Evolutionary conservation across 2,329 filamentous ascomycete genomes (phyloP).

Genomic region (Didymella pinodella): DNA sequence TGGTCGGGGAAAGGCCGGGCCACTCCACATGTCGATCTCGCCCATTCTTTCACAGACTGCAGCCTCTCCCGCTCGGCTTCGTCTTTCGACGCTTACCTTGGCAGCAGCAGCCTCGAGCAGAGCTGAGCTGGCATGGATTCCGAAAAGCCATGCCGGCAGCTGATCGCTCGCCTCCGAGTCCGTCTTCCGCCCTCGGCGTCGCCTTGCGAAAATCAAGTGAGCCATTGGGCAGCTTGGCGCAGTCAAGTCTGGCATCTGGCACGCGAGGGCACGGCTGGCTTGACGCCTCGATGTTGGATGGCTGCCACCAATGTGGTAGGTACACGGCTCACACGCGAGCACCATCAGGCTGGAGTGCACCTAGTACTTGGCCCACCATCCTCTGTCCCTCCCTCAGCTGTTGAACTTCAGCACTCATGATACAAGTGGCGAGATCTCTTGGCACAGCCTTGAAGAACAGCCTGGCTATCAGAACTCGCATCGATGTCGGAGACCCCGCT

Average conservation of each 20-base stretch:
- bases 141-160: not conserved
- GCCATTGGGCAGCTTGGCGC: not conserved
- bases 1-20: not conserved
- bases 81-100: slow-evolving; percentile 7
- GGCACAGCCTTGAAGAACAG: not conserved
- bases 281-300: not conserved
- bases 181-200: not conserved
- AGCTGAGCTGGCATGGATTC: not conserved
- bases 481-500: not conserved
- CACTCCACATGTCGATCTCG: slow-evolving; percentile 7
- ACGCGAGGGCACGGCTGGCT: slow-evolving; percentile 1
- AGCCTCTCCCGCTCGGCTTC: slow-evolving; percentile 6
- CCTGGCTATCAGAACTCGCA: not conserved
- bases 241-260: not conserved
- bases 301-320: not conserved
- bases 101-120: not conserved
- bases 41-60: not conserved
- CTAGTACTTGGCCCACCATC: not conserved
- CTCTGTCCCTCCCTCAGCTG: not conserved
- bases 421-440: not conserved
- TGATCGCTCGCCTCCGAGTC: not conserved
- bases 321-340: not conserved
- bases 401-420: not conserved
- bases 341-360: not conserved
- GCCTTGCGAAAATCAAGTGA: not conserved